Evolutionary conservation across 2,329 filamentous ascomycete genomes (phyloP).

Genomic region (Aspergillus fumigatus): DNA sequence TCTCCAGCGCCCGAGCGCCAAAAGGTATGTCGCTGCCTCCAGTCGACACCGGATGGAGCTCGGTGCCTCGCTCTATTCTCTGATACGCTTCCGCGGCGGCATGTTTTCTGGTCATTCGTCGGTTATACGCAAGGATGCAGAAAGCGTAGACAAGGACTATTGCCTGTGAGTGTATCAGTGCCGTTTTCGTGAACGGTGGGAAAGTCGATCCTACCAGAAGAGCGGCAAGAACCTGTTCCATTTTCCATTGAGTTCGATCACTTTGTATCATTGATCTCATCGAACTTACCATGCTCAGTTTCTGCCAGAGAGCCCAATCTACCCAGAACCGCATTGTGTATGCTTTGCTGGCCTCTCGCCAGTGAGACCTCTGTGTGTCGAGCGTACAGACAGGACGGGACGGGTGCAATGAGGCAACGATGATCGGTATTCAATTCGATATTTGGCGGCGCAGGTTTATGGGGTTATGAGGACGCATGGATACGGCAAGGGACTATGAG

Average conservation of each 20-base stretch:
- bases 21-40: slow-evolving; percentile 68
- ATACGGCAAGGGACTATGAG: neutral
- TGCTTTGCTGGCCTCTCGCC: neutral
- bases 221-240: slow-evolving; percentile 62
- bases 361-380: neutral
- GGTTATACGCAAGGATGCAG: slow-evolving; percentile 55
- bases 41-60: slow-evolving; percentile 52
- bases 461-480: neutral
- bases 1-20: slow-evolving; percentile 78
- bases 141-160: slow-evolving; percentile 65
- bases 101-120: slow-evolving; percentile 58
- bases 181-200: neutral
- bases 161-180: slow-evolving; percentile 41
- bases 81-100: slow-evolving; percentile 65
- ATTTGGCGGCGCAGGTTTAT: neutral
- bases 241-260: slow-evolving; percentile 11
- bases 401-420: neutral
- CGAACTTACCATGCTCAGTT: slow-evolving; percentile 77
- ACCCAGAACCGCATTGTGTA: slow-evolving; percentile 53
- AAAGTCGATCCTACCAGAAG: slow-evolving; percentile 52
- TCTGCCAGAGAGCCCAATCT: slow-evolving; percentile 77
- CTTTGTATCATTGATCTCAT: neutral
- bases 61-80: slow-evolving; percentile 46
- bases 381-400: neutral
- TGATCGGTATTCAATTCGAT: neutral